phyloP scores from a whole-genome alignment of 192 early-diverging fungal species.

The Jimgerdemannia lactiflua region DNA sequence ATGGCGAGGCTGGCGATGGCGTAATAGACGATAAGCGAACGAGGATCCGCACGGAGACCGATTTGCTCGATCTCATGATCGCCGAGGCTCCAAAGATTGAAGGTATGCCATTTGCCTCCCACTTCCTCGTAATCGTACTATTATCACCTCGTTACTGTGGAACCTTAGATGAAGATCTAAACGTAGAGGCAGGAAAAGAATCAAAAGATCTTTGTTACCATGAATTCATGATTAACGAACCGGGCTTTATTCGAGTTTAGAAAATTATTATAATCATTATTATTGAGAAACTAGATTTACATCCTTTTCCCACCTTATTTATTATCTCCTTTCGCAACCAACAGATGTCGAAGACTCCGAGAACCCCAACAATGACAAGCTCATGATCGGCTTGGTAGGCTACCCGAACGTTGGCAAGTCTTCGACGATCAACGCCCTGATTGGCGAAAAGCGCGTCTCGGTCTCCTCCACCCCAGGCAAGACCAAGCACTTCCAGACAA shows the following conservation, averaged over 20 bases:
- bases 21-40: constrained; percentile 25
- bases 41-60: constrained; percentile 47
- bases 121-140: background rate
- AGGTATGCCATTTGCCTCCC: constrained; percentile 20
- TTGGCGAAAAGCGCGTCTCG: constrained; percentile 91
- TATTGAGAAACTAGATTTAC: too few relatives aligned
- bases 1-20: constrained; percentile 2
- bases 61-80: constrained; percentile 49
- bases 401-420: constrained; percentile 99
- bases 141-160: too few relatives aligned
- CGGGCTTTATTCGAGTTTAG: too few relatives aligned
- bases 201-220: too few relatives aligned
- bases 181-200: too few relatives aligned
- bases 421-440: constrained; percentile 96
- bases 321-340: background rate
- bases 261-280: too few relatives aligned
- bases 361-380: constrained; percentile 39
- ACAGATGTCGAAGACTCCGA: constrained; percentile 31
- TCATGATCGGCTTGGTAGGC: constrained; percentile 94
- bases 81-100: constrained; percentile 40
- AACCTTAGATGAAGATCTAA: too few relatives aligned
- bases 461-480: constrained; percentile 98
- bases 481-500: constrained; percentile 99
- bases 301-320: background rate
- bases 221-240: too few relatives aligned